These are phyloP conservation scores for Brassica cretica DNA, from an alignment of 345 rosid genomes.

Conservation along the genomic window DNA sequence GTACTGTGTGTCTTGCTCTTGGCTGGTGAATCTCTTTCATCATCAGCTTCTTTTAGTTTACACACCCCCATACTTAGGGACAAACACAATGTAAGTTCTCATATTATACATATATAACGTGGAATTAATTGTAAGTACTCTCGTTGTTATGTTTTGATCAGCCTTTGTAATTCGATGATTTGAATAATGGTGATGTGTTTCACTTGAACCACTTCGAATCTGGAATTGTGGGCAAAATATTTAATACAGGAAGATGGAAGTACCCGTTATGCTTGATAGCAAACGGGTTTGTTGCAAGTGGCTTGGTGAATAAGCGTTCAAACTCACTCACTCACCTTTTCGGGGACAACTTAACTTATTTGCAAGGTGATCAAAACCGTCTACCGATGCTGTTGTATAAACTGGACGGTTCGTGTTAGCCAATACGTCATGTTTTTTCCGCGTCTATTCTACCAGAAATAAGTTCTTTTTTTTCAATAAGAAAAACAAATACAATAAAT, in stretches of 20 bases:
- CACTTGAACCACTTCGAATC: background rate
- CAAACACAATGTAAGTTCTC: constrained; percentile 30
- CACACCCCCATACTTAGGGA: constrained; percentile 26
- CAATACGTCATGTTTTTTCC: no score
- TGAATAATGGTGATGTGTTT: background rate
- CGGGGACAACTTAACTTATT: no score
- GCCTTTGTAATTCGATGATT: background rate
- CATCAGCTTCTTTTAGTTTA: constrained; percentile 19
- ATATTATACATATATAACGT: constrained; percentile 24
- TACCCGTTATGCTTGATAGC: background rate
- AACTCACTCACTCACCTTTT: background rate
- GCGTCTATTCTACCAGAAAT: no score
- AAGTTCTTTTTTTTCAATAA: no score
- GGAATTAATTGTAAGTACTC: background rate
- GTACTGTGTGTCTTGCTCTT: constrained; percentile 20
- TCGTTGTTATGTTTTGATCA: background rate
- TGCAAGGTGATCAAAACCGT: no score
- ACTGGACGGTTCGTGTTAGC: no score
- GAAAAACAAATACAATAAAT: no score
- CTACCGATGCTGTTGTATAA: no score
- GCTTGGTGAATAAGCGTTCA: background rate
- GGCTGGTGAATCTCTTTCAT: constrained; percentile 18
- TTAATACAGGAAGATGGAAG: background rate
- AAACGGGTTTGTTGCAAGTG: background rate
- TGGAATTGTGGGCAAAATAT: background rate